These are phyloP conservation scores for Diaporthe batatas DNA, from an alignment of 2,329 filamentous ascomycete genomes.

Conservation along the genomic window DNA sequence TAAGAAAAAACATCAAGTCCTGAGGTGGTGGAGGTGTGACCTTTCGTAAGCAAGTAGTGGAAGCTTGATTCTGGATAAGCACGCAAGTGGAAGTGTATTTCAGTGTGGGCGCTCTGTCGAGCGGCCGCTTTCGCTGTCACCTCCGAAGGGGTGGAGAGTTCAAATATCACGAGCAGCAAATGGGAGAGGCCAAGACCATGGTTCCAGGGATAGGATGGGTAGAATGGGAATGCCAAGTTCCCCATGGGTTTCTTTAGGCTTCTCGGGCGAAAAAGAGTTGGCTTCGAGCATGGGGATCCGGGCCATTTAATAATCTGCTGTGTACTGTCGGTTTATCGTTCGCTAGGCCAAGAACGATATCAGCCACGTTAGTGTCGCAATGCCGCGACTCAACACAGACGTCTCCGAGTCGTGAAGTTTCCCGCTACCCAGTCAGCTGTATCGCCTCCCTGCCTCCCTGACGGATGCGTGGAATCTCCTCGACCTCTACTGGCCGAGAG, in stretches of 20 bases:
- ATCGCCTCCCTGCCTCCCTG: not conserved
- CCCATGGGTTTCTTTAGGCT: not conserved
- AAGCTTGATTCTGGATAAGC: not conserved
- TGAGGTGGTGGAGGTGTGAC: not conserved
- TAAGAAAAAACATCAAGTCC: not conserved
- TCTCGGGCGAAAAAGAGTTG: not conserved
- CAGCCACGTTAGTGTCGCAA: conserved; percentile 2
- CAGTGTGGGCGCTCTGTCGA: not conserved
- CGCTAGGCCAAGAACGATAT: conserved; percentile 9
- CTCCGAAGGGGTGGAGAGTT: not conserved
- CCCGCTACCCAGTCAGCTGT: conserved; percentile 22
- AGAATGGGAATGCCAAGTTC: not conserved
- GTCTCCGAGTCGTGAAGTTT: conserved; percentile 12
- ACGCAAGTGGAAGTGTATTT: conserved; percentile 9
- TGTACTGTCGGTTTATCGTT: not conserved
- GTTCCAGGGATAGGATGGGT: not conserved
- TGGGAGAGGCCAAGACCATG: not conserved
- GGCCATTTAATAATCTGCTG: not conserved
- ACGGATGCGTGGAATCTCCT: not conserved
- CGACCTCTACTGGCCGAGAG: not conserved
- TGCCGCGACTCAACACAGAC: conserved; percentile 11
- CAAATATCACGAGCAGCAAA: not conserved
- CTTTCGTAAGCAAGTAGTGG: not conserved
- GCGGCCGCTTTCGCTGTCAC: not conserved
- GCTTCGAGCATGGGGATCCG: not conserved